phyloP scores from a whole-genome alignment of 2,329 filamentous ascomycete genomes.

The Penicillium olsonii region DNA sequence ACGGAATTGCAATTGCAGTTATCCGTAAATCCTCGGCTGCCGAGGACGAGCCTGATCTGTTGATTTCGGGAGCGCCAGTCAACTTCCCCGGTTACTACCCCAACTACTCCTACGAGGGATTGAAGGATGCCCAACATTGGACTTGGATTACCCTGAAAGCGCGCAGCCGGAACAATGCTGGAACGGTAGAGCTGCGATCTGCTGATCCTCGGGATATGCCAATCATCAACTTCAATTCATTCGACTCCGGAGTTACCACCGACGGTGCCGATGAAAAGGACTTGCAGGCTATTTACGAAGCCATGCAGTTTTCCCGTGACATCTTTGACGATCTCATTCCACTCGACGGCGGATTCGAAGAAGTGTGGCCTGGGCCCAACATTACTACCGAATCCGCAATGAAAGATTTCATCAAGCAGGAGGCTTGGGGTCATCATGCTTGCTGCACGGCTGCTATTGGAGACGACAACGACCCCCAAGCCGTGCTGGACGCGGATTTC shows the following conservation, averaged over 20 bases:
- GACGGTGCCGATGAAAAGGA: conserved; percentile 52
- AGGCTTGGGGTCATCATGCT: conserved; percentile 60
- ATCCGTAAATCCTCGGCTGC: conserved; percentile 38
- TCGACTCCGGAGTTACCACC: conserved; percentile 36
- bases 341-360: conserved; percentile 48
- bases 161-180: conserved; percentile 62
- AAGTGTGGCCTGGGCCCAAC: conserved; percentile 46
- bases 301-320: conserved; percentile 54
- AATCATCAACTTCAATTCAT: conserved; percentile 63
- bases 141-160: conserved; percentile 58
- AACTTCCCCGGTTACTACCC: conserved; percentile 56
- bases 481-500: conserved; percentile 59
- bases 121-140: conserved; percentile 44
- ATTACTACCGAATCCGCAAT: conserved; percentile 47
- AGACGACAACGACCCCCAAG: conserved; percentile 51
- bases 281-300: conserved; percentile 57
- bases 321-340: conserved; percentile 46
- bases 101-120: conserved; percentile 45
- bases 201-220: conserved; percentile 65
- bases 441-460: conserved; percentile 59
- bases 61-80: conserved; percentile 58
- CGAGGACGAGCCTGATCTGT: conserved; percentile 53
- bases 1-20: conserved; percentile 57
- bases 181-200: conserved; percentile 62
- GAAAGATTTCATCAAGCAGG: conserved; percentile 51